These are phyloP conservation scores for Solanum rostratum DNA, from an alignment of 257 asterid genomes.

Conservation along the genomic window DNA sequence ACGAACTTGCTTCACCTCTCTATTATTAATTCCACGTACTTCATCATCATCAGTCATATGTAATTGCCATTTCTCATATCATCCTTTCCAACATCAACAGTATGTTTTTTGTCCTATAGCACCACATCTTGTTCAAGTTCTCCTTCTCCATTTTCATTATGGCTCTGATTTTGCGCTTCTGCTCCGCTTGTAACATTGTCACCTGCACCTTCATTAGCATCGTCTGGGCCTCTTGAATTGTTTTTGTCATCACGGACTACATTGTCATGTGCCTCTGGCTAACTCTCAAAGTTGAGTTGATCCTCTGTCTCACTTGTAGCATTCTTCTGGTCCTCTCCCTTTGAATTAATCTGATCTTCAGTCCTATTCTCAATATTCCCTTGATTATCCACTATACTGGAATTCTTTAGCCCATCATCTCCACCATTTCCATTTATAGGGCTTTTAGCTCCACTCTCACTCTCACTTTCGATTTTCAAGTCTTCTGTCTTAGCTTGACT, in stretches of 20 bases:
- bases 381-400: constrained; percentile 9
- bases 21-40: constrained; percentile 15
- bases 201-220: not conserved
- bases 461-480: not conserved
- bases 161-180: not conserved
- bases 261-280: not conserved
- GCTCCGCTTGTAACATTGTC: not conserved
- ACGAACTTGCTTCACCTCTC: not conserved
- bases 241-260: not conserved
- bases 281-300: not conserved
- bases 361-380: not conserved
- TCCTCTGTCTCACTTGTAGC: constrained; percentile 6
- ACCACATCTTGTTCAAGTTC: not conserved
- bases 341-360: constrained; percentile 13
- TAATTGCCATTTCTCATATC: constrained; percentile 8
- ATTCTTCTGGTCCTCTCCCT: not conserved
- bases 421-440: not conserved
- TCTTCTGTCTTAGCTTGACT: not conserved
- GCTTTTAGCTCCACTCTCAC: constrained; percentile 13
- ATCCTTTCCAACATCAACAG: constrained; percentile 10
- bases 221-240: not conserved
- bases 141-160: not conserved
- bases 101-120: constrained; percentile 12
- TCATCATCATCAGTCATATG: constrained; percentile 22
- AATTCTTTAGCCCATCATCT: constrained; percentile 11